Conservation (phyloP, 768 basidiomycete genomes). For the Tricholoma bakamatsutake region DNA sequence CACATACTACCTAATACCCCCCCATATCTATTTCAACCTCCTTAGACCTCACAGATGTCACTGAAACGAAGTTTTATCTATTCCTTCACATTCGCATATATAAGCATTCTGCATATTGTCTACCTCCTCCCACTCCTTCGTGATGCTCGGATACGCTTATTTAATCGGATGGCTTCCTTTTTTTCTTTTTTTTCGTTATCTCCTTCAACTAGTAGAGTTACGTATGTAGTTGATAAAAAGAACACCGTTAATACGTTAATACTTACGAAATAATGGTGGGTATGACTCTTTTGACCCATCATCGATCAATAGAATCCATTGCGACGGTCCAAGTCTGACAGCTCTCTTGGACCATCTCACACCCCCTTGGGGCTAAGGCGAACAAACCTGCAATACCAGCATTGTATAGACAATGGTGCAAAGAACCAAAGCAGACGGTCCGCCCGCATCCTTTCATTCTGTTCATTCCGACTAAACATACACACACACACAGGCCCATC, state of each 20-base stretch:
- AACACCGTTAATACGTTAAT: neutral
- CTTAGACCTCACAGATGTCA: constrained; percentile 2
- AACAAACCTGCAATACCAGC: no score
- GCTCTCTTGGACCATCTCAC: no score
- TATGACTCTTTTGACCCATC: no score
- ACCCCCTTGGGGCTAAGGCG: no score
- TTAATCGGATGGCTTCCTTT: neutral
- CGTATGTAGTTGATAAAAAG: neutral
- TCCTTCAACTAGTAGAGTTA: neutral
- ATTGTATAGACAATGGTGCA: constrained; percentile 13
- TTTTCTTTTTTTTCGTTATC: no score
- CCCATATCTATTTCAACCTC: neutral
- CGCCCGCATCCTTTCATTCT: neutral
- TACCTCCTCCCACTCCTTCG: neutral
- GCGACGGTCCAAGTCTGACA: no score
- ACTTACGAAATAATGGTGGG: no score
- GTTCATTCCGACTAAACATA: constrained; percentile 3
- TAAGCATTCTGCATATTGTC: neutral
- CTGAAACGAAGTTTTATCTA: constrained; percentile 1
- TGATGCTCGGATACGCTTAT: constrained; percentile 3
- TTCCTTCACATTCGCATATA: neutral
- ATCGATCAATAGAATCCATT: no score
- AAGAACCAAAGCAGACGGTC: constrained; percentile 15
- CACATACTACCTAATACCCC: constrained; percentile 4
- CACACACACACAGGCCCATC: constrained; percentile 50